Base-by-base conservation (phyloP, 768 basidiomycete species). In the Boletellus ananiceps region DNA sequence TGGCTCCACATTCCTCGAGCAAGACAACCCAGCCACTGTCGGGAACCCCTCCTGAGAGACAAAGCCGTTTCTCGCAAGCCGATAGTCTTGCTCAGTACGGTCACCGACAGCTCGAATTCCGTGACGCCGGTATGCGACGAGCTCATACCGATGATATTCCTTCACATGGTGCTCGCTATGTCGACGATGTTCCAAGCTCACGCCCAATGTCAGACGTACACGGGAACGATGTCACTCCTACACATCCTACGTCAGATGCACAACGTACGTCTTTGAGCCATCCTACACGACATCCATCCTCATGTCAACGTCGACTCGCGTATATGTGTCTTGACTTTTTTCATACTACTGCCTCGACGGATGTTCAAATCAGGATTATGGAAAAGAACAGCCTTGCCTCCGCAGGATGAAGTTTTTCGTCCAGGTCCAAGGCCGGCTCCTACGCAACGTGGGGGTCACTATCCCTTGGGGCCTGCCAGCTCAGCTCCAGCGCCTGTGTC, bases 251-350 rank as follows among this genome's bases (percentile, higher is more conserved):
- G 31, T 50, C 58, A 52, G 69, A 65, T 58, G 51, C 57, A 65
- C 66, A 69, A 68, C 67, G 67, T 68, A 70, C 69, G 71, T 74
- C 47, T 48, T 60, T 57, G 58, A 63, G 56, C 58, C 59, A 61
- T 64, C 60, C 54, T 57, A 32, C 62, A 40, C 60, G 48, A 36
- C 57, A 57, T 21, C 59, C 60, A 50, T 60, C 60, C 59, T 63
- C 60, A 63, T 61, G 47, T 42, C 63, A 58, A 57, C 57, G 21
- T 58, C 57, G 50, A 55, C 61, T 54, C 54, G 55, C 44, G 47
- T 57, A 49, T 54, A 59, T 65, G 47, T 35, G 34, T 44, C 52
- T 31, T 54, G 45, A 4, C 52, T 58, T 60, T 40, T 40, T 51
- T 49, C 57, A 51, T 64, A 54, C 48, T 46, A 16, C 54, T 50